Evolutionary conservation across 805 yeast species (phyloP).

Genomic region (Wickerhamomyces strasburgensis): DNA sequence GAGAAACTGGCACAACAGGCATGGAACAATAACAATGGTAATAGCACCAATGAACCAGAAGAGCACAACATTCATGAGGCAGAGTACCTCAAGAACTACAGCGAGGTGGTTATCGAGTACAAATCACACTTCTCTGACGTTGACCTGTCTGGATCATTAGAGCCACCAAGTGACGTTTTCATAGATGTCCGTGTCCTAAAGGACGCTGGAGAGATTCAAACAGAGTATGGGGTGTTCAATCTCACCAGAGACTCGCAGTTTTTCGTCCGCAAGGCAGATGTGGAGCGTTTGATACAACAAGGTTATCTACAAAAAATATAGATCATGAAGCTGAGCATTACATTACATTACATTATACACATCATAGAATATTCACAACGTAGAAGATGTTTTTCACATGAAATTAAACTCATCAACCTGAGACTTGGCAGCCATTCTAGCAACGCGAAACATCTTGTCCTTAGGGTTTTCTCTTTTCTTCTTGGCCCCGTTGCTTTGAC

Average conservation of each 20-base stretch:
- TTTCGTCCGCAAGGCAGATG: conserved; percentile 90
- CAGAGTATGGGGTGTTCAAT: conserved; percentile 95
- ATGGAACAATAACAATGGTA: conserved; percentile 75
- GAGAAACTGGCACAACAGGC: conserved; percentile 58
- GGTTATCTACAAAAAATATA: conserved; percentile 79
- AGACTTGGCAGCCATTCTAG: conserved; percentile 61
- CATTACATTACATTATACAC: too few species aligned
- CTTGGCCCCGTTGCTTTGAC: conserved; percentile 30
- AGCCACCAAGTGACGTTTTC: conserved; percentile 87
- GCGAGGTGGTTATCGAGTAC: conserved; percentile 65
- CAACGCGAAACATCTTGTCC: conserved; percentile 71
- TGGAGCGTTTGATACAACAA: conserved; percentile 88
- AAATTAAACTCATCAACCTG: conserved; percentile 70
- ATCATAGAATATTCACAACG: too few species aligned
- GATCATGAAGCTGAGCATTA: not conserved
- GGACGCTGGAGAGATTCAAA: conserved; percentile 95
- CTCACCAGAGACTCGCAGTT: conserved; percentile 91
- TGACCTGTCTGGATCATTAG: conserved; percentile 83
- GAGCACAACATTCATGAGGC: conserved; percentile 73
- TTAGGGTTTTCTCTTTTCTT: conserved; percentile 61
- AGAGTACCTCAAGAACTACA: conserved; percentile 68
- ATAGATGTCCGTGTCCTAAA: conserved; percentile 90
- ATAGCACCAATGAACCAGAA: conserved; percentile 47
- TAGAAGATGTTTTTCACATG: conserved; percentile 20
- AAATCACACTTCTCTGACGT: conserved; percentile 78